Evolutionary conservation across 441 rosid species (phyloP).

Genomic region (Metrosideros polymorpha): DNA sequence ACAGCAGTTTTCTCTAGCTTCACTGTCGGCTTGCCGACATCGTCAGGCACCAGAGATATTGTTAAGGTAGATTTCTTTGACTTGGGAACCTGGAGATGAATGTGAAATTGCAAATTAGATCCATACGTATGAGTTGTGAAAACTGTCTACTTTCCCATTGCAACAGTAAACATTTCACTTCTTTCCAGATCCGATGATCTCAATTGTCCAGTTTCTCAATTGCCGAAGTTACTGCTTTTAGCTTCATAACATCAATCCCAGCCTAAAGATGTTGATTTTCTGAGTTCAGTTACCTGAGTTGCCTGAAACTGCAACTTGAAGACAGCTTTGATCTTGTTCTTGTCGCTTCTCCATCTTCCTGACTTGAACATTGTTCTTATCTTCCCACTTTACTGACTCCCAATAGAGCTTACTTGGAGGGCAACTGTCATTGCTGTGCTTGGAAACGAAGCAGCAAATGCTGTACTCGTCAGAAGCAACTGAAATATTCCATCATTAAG

Average conservation of each 20-base stretch:
- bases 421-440: not conserved
- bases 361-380: slow-evolving; percentile 8
- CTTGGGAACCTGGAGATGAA: slow-evolving; percentile 42
- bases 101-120: slow-evolving; percentile 21
- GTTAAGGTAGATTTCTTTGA: slow-evolving; percentile 52
- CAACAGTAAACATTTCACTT: not conserved
- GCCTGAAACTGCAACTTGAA: slow-evolving; percentile 20
- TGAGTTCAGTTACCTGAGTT: slow-evolving; percentile 5
- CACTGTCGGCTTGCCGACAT: slow-evolving; percentile 55
- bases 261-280: not conserved
- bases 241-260: not conserved
- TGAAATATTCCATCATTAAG: not conserved
- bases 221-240: not conserved
- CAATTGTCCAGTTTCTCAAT: not conserved
- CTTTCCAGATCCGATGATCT: not conserved
- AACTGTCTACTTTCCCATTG: not conserved
- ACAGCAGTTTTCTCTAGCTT: slow-evolving; percentile 50
- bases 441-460: not conserved
- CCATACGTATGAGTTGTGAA: not conserved
- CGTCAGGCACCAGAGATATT: slow-evolving; percentile 63
- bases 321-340: slow-evolving; percentile 12
- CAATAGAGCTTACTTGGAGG: not conserved
- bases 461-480: not conserved
- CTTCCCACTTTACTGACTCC: not conserved
- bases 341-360: slow-evolving; percentile 14